A percentile compares a stretch with the other conserved stretches of the same genome.
These are phyloP conservation scores for Gypsophila paniculata DNA, from an alignment of 179 eudicot genomes.

Conservation along the genomic window DNA sequence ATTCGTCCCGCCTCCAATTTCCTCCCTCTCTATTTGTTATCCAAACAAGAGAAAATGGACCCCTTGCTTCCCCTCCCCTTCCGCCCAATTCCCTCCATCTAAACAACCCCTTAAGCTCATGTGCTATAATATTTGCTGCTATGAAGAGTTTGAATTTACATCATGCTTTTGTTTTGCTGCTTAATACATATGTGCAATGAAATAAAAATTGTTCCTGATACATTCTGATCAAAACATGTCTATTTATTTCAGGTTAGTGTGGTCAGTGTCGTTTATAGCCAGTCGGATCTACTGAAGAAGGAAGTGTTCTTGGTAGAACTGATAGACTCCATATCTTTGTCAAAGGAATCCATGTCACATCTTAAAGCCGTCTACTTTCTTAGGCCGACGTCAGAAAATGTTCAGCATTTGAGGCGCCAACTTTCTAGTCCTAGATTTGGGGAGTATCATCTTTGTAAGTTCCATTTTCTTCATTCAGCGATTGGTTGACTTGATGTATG, in stretches of 20 bases:
- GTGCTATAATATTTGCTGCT: background rate
- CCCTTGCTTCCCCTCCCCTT: too few species aligned
- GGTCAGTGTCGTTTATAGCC: slow-evolving; percentile 93
- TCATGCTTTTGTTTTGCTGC: background rate
- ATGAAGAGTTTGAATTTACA: background rate
- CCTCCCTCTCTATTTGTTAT: too few species aligned
- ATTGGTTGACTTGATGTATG: background rate
- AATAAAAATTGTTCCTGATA: background rate
- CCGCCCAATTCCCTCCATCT: too few species aligned
- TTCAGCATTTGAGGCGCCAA: slow-evolving; percentile 76
- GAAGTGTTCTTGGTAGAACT: slow-evolving; percentile 92
- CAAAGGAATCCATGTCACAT: slow-evolving; percentile 88
- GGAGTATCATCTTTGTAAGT: slow-evolving; percentile 92
- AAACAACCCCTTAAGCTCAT: too few species aligned
- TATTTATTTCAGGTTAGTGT: slow-evolving; percentile 61
- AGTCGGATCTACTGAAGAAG: slow-evolving; percentile 88
- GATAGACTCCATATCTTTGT: slow-evolving; percentile 80
- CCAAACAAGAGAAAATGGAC: too few species aligned
- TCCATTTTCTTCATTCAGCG: background rate
- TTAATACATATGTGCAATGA: background rate
- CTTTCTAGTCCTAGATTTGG: slow-evolving; percentile 89
- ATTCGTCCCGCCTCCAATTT: too few species aligned
- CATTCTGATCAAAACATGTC: background rate
- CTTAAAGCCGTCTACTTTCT: slow-evolving; percentile 92
- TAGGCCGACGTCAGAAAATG: slow-evolving; percentile 77